These are phyloP conservation scores for Cubamyces sp. DNA, from an alignment of 768 basidiomycete genomes.

Conservation along the genomic window DNA sequence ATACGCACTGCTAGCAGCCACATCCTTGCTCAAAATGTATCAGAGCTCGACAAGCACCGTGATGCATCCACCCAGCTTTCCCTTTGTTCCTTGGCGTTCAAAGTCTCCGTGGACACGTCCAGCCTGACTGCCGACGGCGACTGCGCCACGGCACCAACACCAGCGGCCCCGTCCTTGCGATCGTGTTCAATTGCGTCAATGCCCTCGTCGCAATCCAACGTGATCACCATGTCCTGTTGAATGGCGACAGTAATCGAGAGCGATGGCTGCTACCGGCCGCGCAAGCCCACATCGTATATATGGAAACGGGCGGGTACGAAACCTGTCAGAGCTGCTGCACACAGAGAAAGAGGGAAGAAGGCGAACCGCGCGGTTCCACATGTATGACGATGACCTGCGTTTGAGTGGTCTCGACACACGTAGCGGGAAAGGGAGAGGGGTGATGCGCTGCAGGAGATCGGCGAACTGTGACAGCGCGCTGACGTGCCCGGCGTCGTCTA, in stretches of 20 bases:
- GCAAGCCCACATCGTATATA: too few relatives aligned
- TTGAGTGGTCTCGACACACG: neutral
- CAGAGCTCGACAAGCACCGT: too few relatives aligned
- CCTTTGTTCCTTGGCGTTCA: too few relatives aligned
- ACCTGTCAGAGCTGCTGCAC: neutral
- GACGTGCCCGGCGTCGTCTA: neutral
- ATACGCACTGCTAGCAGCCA: too few relatives aligned
- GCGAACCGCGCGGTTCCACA: conserved; percentile 1
- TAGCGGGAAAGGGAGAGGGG: neutral
- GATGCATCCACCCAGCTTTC: too few relatives aligned
- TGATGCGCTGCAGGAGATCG: neutral
- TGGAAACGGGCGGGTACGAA: neutral
- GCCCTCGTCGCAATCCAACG: neutral
- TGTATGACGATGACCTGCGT: too few relatives aligned
- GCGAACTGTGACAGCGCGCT: neutral
- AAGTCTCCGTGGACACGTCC: too few relatives aligned
- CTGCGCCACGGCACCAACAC: too few relatives aligned
- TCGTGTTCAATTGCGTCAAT: neutral
- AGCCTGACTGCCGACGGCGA: too few relatives aligned
- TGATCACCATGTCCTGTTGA: conserved; percentile 7
- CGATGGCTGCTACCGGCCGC: too few relatives aligned
- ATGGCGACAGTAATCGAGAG: conserved; percentile 3
- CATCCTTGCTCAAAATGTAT: too few relatives aligned
- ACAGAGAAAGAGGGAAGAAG: neutral
- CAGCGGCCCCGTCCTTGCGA: too few relatives aligned